Evolutionary conservation across 2,329 filamentous ascomycete species (phyloP), one percentile per base, ranked within the genome.

Genomic region (Beauveria varroae): DNA sequence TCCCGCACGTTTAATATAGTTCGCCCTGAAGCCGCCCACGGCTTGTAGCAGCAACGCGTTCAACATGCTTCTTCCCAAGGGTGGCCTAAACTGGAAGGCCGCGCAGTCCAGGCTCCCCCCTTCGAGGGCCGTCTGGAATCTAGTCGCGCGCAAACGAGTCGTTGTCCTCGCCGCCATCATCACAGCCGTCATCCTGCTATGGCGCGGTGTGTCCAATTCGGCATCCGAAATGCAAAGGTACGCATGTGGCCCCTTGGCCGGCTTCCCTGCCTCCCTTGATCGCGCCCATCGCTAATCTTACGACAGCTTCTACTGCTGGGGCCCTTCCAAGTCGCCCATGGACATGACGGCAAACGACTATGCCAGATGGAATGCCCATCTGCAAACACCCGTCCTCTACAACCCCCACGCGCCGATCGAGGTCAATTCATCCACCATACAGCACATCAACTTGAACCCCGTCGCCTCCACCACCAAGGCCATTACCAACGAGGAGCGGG

Each of bases 281-380:
- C 20, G 34, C 26, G 53, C 28, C 28, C 26, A 46, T 57, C 26
- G 53, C 63, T 63, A 47, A 62, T 30, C 18, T 5, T 7, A 44
- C 28, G 26, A 50, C 71, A 98, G 93, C 77, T 97, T 96, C 77
- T 96, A 96, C 78, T 99, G 95, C 80, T 98, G 92, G 84, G 95
- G 95, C 14, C 93, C 95, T 16, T 86, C 89, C 26, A 97, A 96
- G 79, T 86, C 95, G n/a, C 95, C 95, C 58, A 96, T 96, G 86
- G 86, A 95, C 66, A 96, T 99, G 91, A 86, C 89, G 47, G 79
- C 88, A 61, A 97, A 97, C 73, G 95, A 99, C 73, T 88, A 93
- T 74, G 87, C 87, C 64, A 84, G 91, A 66, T 99, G 95, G 95
- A 88, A 90, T 67, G 86, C 86, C 62, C 93, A 96, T 72, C 80